Evolutionary conservation across 345 rosid genomes (phyloP), one percentile per base, ranked within the genome.

Genomic region (Passiflora organensis): DNA sequence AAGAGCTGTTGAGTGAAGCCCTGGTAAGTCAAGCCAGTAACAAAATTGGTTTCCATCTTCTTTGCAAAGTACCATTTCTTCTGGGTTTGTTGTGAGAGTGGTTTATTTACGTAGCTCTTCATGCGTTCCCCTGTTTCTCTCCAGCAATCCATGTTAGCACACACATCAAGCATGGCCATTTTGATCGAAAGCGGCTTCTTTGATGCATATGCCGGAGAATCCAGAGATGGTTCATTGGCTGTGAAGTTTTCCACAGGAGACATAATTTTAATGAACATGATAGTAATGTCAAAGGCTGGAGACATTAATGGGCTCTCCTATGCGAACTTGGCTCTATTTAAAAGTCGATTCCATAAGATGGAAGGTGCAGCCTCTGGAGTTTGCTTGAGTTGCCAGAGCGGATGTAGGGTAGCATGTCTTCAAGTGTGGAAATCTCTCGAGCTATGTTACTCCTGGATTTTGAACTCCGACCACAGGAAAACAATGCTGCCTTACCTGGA

Each of bases 161-260:
- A 38, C 32, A 50, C 39, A 53, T 73, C 78, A 38, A 64, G 38
- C 74, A 77, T 72, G 82, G 84, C 84, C 1, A 39, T 71, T 19
- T 25, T 82, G 54, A 6, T 45, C 1, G 82, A 77, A 39, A 62
- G 77, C 23, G 47, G 62, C 66, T 82, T 82, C 76, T 62, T 50
- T 6, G 81, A 79, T 24, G 69, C 82, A 5, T 77, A 82, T 17
- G 88, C 72, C 0, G 84, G 88, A 4, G 78, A 77, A 55, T 75
- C 88, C 10, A 74, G 63, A 62, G 78, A 70, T 1, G 80, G 81
- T 13, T 62, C 67, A 16, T 34, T 55, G 0, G 74, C 74, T 0
- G 80, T 82, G 32, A 77, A 62, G 52, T 75, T 77, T 63, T 64
- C 59, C 10, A 75, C 67, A 0, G 85, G 84, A 10, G 85, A 82